Evolutionary conservation across 23 red algal species (phyloP).

Genomic region (Cyanidiococcus yangmingshanensis): DNA sequence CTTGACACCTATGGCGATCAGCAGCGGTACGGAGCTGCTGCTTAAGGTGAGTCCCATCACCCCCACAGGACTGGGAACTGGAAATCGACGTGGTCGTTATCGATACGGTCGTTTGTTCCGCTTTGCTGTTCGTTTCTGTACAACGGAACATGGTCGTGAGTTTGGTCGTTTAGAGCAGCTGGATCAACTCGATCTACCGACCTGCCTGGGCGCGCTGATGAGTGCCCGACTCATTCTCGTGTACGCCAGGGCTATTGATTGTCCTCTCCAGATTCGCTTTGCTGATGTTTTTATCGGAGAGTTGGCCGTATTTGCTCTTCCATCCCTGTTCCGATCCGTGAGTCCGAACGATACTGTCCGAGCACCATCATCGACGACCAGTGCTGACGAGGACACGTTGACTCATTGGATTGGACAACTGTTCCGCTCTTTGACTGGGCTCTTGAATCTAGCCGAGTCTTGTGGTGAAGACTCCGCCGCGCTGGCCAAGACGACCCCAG

Average conservation of each 20-base stretch:
- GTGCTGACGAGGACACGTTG: neutral
- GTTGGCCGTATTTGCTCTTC: neutral
- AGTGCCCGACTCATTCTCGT: neutral
- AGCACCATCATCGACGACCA: neutral
- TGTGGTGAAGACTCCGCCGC: neutral
- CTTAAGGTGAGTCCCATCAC: slow-evolving; percentile 2
- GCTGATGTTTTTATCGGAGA: neutral
- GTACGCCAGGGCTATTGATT: neutral
- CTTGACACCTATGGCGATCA: neutral
- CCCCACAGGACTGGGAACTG: neutral
- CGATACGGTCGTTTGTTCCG: neutral
- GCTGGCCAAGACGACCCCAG: neutral
- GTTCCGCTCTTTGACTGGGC: neutral
- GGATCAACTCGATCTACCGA: neutral
- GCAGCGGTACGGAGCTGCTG: neutral
- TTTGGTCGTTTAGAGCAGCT: slow-evolving; percentile 11
- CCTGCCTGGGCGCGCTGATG: neutral
- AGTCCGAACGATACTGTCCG: neutral
- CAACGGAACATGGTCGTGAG: neutral
- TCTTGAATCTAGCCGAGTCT: neutral
- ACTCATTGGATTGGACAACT: neutral
- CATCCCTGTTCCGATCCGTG: neutral
- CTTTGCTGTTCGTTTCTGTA: neutral
- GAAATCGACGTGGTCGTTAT: neutral
- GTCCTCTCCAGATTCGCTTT: neutral